Conservation (phyloP, 2,329 filamentous ascomycete genomes). For the Aspergillus cejpii region DNA sequence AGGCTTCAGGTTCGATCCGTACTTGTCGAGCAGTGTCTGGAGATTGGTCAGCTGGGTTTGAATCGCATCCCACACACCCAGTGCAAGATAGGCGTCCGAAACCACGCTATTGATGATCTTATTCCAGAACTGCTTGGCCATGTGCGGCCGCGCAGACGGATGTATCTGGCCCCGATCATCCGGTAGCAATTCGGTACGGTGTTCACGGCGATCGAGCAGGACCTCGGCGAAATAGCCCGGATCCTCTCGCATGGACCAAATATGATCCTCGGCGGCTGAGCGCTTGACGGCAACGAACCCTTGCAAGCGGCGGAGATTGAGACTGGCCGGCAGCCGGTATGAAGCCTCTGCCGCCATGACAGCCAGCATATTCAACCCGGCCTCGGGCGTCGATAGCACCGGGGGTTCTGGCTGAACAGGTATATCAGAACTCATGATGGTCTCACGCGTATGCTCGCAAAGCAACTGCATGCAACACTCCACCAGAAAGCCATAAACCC, state of each 20-base stretch:
- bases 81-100: conserved; percentile 3
- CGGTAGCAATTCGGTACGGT: conserved; percentile 42
- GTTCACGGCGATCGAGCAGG: conserved; percentile 43
- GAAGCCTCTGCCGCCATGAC: conserved; percentile 45
- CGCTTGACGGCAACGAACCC: conserved; percentile 40
- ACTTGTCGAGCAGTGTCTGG: conserved; percentile 1
- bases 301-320: conserved; percentile 44
- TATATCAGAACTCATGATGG: conserved; percentile 23
- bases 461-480: conserved; percentile 40
- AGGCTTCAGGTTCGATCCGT: conserved; percentile 2
- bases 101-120: neutral
- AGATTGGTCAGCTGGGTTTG: conserved; percentile 2
- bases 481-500: conserved; percentile 46
- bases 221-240: conserved; percentile 49
- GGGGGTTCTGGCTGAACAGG: conserved; percentile 38
- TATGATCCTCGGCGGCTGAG: conserved; percentile 46
- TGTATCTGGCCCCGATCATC: conserved; percentile 31
- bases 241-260: conserved; percentile 53
- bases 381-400: conserved; percentile 25
- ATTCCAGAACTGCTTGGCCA: conserved; percentile 1
- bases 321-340: conserved; percentile 44
- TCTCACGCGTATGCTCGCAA: conserved; percentile 43
- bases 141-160: neutral
- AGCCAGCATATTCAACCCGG: conserved; percentile 32
- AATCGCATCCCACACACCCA: conserved; percentile 2